phyloP scores from a whole-genome alignment of 441 rosid species.

The Daphne laureola region DNA sequence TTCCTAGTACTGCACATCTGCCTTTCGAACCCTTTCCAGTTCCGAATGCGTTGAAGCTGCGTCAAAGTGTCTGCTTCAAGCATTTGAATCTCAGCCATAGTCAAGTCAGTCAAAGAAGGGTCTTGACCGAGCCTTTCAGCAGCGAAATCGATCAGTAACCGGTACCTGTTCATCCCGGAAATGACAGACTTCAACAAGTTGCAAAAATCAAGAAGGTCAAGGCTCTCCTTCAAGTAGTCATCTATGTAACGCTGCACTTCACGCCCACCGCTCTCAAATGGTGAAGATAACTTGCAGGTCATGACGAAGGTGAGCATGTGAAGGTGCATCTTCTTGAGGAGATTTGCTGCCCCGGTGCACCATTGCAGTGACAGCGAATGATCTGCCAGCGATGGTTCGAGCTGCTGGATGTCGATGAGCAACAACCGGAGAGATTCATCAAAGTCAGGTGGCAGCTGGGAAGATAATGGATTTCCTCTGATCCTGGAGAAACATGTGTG shows the following conservation, averaged over 20 bases:
- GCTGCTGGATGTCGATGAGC: slow-evolving; percentile 4
- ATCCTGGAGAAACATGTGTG: background rate
- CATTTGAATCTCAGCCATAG: slow-evolving; percentile 1
- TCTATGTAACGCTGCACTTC: background rate
- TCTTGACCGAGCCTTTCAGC: background rate
- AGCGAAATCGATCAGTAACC: slow-evolving; percentile 2
- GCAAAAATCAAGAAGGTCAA: slow-evolving; percentile 9
- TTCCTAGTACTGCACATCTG: background rate
- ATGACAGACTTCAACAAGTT: slow-evolving; percentile 4
- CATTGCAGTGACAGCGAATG: slow-evolving; percentile 6
- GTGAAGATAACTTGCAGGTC: background rate
- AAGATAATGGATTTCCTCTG: slow-evolving; percentile 4
- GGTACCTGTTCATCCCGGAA: slow-evolving; percentile 1
- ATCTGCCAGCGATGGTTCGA: background rate
- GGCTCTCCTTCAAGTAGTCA: slow-evolving; percentile 9
- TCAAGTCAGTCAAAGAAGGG: background rate
- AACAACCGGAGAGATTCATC: background rate
- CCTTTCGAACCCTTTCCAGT: background rate
- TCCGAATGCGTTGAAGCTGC: background rate
- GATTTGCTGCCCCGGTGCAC: slow-evolving; percentile 1
- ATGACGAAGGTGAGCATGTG: background rate
- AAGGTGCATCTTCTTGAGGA: slow-evolving; percentile 9
- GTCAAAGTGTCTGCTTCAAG: background rate
- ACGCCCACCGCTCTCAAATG: background rate
- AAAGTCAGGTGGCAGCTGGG: background rate